Evolutionary conservation across 2,329 filamentous ascomycete genomes (phyloP).

Genomic region (Huntiella moniliformis): DNA sequence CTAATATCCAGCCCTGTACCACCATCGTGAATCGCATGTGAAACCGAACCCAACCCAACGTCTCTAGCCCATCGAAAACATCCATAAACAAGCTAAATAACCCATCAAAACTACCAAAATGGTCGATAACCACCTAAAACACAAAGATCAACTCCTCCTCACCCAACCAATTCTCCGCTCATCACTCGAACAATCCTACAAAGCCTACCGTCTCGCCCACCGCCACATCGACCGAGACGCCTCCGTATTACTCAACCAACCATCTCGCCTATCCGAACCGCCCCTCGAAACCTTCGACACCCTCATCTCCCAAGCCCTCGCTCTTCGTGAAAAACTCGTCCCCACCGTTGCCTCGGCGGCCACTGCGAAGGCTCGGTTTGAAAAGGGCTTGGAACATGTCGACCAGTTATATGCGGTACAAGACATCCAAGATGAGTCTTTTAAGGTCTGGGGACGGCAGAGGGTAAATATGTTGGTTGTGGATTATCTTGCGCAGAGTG

Average conservation of each 20-base stretch:
- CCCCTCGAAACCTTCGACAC: slow-evolving; percentile 65
- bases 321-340: slow-evolving; percentile 66
- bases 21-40: background rate
- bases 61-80: too few relatives aligned
- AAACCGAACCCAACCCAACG: too few relatives aligned
- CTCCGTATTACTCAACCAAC: slow-evolving; percentile 37
- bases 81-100: too few relatives aligned
- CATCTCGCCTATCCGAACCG: slow-evolving; percentile 36
- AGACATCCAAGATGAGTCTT: slow-evolving; percentile 75
- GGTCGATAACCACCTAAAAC: slow-evolving; percentile 37
- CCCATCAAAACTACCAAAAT: too few relatives aligned
- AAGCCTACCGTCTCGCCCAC: slow-evolving; percentile 80
- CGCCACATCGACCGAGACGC: slow-evolving; percentile 57
- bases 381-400: slow-evolving; percentile 62
- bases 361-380: slow-evolving; percentile 31
- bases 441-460: slow-evolving; percentile 73
- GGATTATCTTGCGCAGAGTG: slow-evolving; percentile 77
- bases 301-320: slow-evolving; percentile 72
- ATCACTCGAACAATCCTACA: slow-evolving; percentile 78
- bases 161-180: slow-evolving; percentile 89
- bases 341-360: too few relatives aligned
- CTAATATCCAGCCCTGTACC: background rate
- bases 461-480: slow-evolving; percentile 70
- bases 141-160: slow-evolving; percentile 57
- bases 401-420: slow-evolving; percentile 63